These are phyloP conservation scores for Pseudocercospora vitis DNA, from an alignment of 2,329 filamentous ascomycete genomes.

Conservation along the genomic window DNA sequence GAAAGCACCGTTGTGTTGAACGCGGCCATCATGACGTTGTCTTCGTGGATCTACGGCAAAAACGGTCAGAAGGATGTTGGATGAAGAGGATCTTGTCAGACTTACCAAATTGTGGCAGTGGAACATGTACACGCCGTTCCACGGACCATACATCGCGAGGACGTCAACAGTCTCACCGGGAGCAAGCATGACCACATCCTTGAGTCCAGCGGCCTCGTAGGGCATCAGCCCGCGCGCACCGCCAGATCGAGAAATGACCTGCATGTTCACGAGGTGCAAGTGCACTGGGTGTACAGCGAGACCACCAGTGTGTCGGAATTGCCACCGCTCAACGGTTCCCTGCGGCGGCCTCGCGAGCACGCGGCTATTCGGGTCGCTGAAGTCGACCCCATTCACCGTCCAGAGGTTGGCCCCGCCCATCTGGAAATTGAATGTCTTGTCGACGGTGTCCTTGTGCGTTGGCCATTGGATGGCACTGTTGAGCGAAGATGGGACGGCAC, in stretches of 20 bases:
- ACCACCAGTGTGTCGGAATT: constrained; percentile 52
- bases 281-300: constrained; percentile 57
- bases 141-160: constrained; percentile 54
- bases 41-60: constrained; percentile 41
- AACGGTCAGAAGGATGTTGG: background rate
- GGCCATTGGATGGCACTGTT: constrained; percentile 37
- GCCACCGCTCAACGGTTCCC: constrained; percentile 53
- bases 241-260: constrained; percentile 52
- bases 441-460: constrained; percentile 38
- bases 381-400: constrained; percentile 55
- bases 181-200: constrained; percentile 59
- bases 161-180: constrained; percentile 53
- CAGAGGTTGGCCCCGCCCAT: constrained; percentile 43
- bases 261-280: constrained; percentile 61
- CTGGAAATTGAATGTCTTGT: constrained; percentile 51
- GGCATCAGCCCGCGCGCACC: constrained; percentile 47
- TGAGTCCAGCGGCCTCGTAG: constrained; percentile 57
- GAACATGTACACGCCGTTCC: constrained; percentile 52
- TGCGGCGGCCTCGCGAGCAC: constrained; percentile 51
- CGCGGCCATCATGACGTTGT: constrained; percentile 46
- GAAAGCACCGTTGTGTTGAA: constrained; percentile 45
- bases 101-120: constrained; percentile 43
- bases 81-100: background rate
- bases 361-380: constrained; percentile 50
- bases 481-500: constrained; percentile 41